Conservation (phyloP, 306 rosid species). For the Alnus rubra region DNA sequence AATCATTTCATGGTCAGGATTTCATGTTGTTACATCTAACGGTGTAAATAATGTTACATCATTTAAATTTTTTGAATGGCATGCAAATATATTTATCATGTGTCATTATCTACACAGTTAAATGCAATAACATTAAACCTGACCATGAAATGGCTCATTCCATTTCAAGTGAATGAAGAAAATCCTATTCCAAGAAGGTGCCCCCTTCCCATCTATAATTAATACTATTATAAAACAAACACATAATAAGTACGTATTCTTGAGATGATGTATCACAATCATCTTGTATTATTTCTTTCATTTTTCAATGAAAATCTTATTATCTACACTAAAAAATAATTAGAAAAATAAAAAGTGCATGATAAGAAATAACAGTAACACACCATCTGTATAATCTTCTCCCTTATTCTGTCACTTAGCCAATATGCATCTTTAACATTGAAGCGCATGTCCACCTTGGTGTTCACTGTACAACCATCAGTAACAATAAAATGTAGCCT, state of each 20-base stretch:
- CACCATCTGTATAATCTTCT: constrained; percentile 77
- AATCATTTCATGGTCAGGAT: too few species aligned
- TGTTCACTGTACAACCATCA: constrained; percentile 65
- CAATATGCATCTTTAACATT: constrained; percentile 75
- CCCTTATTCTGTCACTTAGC: constrained; percentile 79
- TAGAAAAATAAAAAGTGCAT: not conserved
- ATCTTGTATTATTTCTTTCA: not conserved
- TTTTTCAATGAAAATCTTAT: not conserved
- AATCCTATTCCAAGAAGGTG: too few species aligned
- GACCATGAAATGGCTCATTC: too few species aligned
- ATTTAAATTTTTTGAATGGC: too few species aligned
- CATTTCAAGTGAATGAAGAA: too few species aligned
- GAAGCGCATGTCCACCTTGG: constrained; percentile 99
- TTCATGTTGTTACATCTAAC: too few species aligned
- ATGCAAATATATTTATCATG: too few species aligned
- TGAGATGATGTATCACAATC: not conserved
- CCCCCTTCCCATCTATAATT: not conserved
- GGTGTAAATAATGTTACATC: too few species aligned
- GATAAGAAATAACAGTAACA: constrained; percentile 24
- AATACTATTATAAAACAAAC: not conserved
- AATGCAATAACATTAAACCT: too few species aligned
- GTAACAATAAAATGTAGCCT: constrained; percentile 10
- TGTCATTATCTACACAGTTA: too few species aligned
- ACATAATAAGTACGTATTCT: not conserved
- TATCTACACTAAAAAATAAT: not conserved